Evolutionary conservation across 2,329 filamentous ascomycete genomes (phyloP), one percentile per base, ranked within the genome.

Genomic region (Xylariomycetidae sp.): DNA sequence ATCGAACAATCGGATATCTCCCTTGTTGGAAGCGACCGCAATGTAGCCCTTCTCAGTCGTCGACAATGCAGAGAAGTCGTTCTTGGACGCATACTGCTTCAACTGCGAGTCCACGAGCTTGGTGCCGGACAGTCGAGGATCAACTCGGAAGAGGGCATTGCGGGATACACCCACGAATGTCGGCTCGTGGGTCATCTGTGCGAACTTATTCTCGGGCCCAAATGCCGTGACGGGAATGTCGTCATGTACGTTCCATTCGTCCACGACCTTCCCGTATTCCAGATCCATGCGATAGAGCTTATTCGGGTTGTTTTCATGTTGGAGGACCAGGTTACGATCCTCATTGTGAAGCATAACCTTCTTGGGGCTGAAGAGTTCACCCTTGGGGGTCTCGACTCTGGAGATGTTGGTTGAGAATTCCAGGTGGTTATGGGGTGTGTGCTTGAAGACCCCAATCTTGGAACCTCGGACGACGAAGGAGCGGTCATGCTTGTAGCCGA

Each of bases 371-470:
- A 98, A 96, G 1, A 89, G 70, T 56, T 83, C 85, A 50, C 92
- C 92, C 27, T 78, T 77, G 2, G 89, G 87, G 0, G 90, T 95
- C 58, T 88, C 82, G 31, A 98, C 87, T 62, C 94, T 95, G 41
- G 88, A 95, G 52, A 98, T 98, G 45, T 89, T 97, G 40, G 92
- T 98, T 10, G 88, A 88, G 61, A 97, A 98, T 57, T 97, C 86
- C 12, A 98, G 74, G 46, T 90, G 82, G 58, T 97, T 94, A 64
- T 94, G 86, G 1, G 81, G 72, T 0, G 88, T 95, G 56, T 98
- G 92, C 61, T 94, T 97, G 75, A 98, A 98, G 25, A 98, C 92
- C 34, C 92, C 92, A 58, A 98, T 98, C 73, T 97, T 96, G 50
- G 89, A 92, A 19, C 92, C 92, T 44, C 92, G 84, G 27, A 98